These are phyloP conservation scores for Trichophyton simii DNA, from an alignment of 2,329 filamentous ascomycete genomes.

Conservation along the genomic window DNA sequence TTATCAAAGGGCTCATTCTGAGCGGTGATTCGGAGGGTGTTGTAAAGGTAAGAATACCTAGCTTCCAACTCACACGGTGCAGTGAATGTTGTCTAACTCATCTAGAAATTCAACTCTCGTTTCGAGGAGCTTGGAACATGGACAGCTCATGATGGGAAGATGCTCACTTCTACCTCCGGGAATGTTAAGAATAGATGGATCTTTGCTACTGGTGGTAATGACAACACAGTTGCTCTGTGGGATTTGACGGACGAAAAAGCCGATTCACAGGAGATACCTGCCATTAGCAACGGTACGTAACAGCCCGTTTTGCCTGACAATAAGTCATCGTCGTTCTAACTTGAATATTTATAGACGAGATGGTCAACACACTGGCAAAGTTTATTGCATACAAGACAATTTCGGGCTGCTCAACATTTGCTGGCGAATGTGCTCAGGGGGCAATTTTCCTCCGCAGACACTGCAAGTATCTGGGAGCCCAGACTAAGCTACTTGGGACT, in stretches of 20 bases:
- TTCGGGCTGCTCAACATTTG: slow-evolving; percentile 72
- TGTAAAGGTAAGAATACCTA: slow-evolving; percentile 52
- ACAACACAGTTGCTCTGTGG: slow-evolving; percentile 83
- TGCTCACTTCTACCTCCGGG: slow-evolving; percentile 70
- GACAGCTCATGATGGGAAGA: slow-evolving; percentile 74
- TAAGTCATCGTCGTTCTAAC: not conserved
- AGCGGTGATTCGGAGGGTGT: slow-evolving; percentile 83
- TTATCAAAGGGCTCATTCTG: slow-evolving; percentile 75
- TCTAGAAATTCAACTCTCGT: slow-evolving; percentile 61
- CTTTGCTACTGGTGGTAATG: slow-evolving; percentile 90
- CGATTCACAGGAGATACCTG: slow-evolving; percentile 33
- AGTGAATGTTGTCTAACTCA: slow-evolving; percentile 10
- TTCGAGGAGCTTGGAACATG: slow-evolving; percentile 69
- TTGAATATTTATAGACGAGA: slow-evolving; percentile 35
- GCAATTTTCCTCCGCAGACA: slow-evolving; percentile 81
- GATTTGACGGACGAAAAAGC: slow-evolving; percentile 50
- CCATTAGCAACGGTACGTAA: slow-evolving; percentile 44
- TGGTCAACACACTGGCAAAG: slow-evolving; percentile 61
- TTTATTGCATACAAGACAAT: slow-evolving; percentile 89
- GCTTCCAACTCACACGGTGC: not conserved
- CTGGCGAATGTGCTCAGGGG: slow-evolving; percentile 82
- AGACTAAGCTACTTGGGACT: slow-evolving; percentile 80
- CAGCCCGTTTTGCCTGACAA: not conserved
- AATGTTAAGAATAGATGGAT: slow-evolving; percentile 59
- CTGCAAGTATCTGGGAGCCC: slow-evolving; percentile 82